These are phyloP conservation scores for Pseudomonodictys pantanalensis DNA, from an alignment of 495 filamentous ascomycete genomes.

Conservation along the genomic window DNA sequence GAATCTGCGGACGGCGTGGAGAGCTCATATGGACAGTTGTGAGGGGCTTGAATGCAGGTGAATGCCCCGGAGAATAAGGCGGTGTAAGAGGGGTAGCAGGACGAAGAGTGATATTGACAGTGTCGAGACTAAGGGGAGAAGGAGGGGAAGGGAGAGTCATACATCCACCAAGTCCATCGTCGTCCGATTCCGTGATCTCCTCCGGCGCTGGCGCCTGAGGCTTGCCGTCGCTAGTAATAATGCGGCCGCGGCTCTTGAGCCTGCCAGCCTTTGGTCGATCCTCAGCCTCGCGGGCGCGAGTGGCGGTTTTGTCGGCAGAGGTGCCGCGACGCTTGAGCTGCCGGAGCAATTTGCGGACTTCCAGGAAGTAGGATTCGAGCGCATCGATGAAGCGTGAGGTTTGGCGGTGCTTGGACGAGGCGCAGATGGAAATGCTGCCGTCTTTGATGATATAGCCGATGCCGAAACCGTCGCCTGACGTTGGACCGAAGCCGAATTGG, in stretches of 20 bases:
- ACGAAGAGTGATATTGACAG: slow-evolving; percentile 5
- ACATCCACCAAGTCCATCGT: slow-evolving; percentile 92
- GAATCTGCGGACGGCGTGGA: slow-evolving; percentile 13
- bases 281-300: slow-evolving; percentile 66
- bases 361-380: slow-evolving; percentile 82
- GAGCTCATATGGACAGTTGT: slow-evolving; percentile 26
- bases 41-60: slow-evolving; percentile 24
- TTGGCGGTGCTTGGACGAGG: slow-evolving; percentile 86
- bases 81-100: slow-evolving; percentile 26
- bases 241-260: slow-evolving; percentile 55
- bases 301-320: slow-evolving; percentile 52
- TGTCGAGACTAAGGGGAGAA: slow-evolving; percentile 31
- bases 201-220: slow-evolving; percentile 58
- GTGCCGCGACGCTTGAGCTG: slow-evolving; percentile 58
- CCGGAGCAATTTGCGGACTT: slow-evolving; percentile 79
- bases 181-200: slow-evolving; percentile 60
- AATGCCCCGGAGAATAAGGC: slow-evolving; percentile 29
- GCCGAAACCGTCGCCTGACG: slow-evolving; percentile 90
- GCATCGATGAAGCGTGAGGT: slow-evolving; percentile 87
- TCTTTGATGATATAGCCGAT: slow-evolving; percentile 99
- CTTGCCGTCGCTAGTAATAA: slow-evolving; percentile 48
- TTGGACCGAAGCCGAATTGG: slow-evolving; percentile 95
- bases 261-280: slow-evolving; percentile 48
- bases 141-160: slow-evolving; percentile 46
- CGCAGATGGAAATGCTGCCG: slow-evolving; percentile 86